Evolutionary conservation across 2,329 filamentous ascomycete genomes (phyloP), one percentile per base, ranked within the genome.

Genomic region (Gaeumannomyces sp.): DNA sequence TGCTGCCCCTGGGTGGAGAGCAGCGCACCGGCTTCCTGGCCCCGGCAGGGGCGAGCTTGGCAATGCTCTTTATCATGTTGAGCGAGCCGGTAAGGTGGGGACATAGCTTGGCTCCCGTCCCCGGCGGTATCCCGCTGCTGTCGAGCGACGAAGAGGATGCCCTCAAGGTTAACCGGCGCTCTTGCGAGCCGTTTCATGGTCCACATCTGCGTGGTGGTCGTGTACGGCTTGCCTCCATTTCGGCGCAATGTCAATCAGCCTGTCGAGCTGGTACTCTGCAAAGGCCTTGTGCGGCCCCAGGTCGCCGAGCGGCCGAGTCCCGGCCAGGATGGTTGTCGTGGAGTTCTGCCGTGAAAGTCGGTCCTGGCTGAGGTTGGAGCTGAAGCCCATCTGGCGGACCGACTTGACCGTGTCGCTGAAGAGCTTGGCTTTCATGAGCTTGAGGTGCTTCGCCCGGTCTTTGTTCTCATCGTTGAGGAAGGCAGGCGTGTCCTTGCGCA

Each of bases 381-480:
- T 89, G 70, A 99, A 85, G 4, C 95, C 95, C 94, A 99, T 98
- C 65, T 89, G 85, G 50, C 92, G 87, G 33, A 97, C 79, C 28
- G 88, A 86, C 72, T 91, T 93, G 68, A 99, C 79, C 0, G 91
- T 93, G 70, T 98, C 94, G 0, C 92, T 91, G 71, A 96, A 95
- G 19, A 98, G 83, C 70, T 93, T 93, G 59, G 92, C 87, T 78
- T 99, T 99, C 71, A 92, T 86, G 3, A 87, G 88, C 80, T 97
- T 98, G 69, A 98, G 85, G 74, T 97, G 92, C 75, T 96, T 93
- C 67, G 97, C 86, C 22, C 84, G 76, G 14, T 88, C 84, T 73
- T 93, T 94, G 75, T 95, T 97, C 59, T 97, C 93, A 31, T 97
- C 91, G 0, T 85, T 97, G 60, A 96, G 78, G n/a, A 83, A 82